Evolutionary conservation across 2,329 filamentous ascomycete genomes (phyloP), one percentile per base, ranked within the genome.

Genomic region (Cercospora berteroae): DNA sequence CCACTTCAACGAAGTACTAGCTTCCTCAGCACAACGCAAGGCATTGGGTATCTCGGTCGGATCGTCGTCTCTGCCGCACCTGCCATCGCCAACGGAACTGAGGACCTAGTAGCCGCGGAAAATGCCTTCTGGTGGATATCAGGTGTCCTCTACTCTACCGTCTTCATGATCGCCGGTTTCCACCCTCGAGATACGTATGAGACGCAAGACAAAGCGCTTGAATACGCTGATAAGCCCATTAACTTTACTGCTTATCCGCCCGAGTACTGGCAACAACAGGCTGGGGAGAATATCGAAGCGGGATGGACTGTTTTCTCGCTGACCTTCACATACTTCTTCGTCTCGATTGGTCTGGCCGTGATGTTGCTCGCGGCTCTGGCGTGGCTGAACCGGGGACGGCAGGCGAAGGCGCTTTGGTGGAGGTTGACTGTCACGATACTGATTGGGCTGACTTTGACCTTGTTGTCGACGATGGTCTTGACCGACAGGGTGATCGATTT

Each of bases 361-460:
- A 71, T 79, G 25, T 70, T 77, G 13, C 74, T 72, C 65, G 70
- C 78, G 23, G 71, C 74, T 1, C 69, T 79, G 1, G 74, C 75
- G 8, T 52, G 62, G 3, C 39, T 75, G 44, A 73, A 69, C 29
- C 66, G 71, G 27, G 65, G 74, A 16, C 71, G 62, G 2, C 70
- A 75, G 44, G 70, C 64, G 5, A 16, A 68, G 12, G 64, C 69
- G 2, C 63, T 74, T 48, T 77, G 75, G 67, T 63, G 71, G 52
- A 69, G 77, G 29, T 64, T 77, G 4, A 71, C 68, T 6, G 60
- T 74, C 13, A 70, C 60, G 18, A 27, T 27, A 5, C 18, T 66
- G 1, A 36, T 68, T 16, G 68, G 68, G 20, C 5, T 66, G 18
- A 66, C 44, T 25, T 13, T 70, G 27, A 25, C 59, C 2, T 56